Conservation (phyloP, 2,329 filamentous ascomycete species). For the Penicillium freii region DNA sequence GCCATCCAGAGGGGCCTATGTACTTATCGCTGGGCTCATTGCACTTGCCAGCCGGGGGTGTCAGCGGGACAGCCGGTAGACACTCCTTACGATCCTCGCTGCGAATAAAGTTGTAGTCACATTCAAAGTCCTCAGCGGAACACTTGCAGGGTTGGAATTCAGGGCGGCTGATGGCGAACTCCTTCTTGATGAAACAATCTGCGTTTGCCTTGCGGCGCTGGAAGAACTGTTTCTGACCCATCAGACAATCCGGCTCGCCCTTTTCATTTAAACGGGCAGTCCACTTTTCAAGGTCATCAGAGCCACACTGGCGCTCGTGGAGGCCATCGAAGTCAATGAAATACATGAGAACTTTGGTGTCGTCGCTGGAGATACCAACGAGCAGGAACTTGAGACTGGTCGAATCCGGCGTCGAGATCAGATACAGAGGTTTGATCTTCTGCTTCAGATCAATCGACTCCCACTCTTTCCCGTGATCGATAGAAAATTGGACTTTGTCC, state of each 20-base stretch:
- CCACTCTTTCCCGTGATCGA: slow-evolving; percentile 89
- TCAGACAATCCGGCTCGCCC: slow-evolving; percentile 80
- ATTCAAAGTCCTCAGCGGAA: slow-evolving; percentile 83
- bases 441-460: slow-evolving; percentile 65
- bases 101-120: slow-evolving; percentile 85
- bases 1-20: slow-evolving; percentile 83
- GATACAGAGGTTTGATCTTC: slow-evolving; percentile 66
- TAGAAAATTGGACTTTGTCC: slow-evolving; percentile 67
- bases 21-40: slow-evolving; percentile 70
- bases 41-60: slow-evolving; percentile 70
- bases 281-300: slow-evolving; percentile 78
- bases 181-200: slow-evolving; percentile 82
- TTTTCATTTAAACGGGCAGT: slow-evolving; percentile 77
- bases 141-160: slow-evolving; percentile 76
- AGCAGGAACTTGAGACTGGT: slow-evolving; percentile 89
- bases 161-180: slow-evolving; percentile 75
- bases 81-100: slow-evolving; percentile 68
- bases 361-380: slow-evolving; percentile 59
- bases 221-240: slow-evolving; percentile 93
- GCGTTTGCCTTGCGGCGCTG: slow-evolving; percentile 79
- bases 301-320: slow-evolving; percentile 73
- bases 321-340: slow-evolving; percentile 80
- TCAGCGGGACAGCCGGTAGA: slow-evolving; percentile 60
- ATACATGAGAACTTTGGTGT: slow-evolving; percentile 59
- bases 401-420: slow-evolving; percentile 90